Conservation (phyloP, 257 asterid genomes). For the Verbena officinalis region DNA sequence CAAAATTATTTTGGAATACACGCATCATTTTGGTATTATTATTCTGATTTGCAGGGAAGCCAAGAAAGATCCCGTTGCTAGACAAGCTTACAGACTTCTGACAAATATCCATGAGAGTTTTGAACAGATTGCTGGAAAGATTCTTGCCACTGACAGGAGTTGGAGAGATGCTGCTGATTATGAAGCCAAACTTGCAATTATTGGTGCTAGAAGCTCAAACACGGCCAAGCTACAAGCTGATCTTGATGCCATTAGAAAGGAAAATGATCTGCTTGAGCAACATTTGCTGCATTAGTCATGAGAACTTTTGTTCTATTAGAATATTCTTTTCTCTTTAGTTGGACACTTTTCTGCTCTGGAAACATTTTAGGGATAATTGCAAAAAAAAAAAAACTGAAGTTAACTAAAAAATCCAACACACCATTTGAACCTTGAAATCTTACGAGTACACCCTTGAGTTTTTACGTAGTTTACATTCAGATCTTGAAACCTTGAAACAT, state of each 20-base stretch:
- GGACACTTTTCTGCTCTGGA: no score
- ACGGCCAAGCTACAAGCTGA: constrained; percentile 63
- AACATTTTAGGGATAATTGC: no score
- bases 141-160: constrained; percentile 59
- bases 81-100: constrained; percentile 66
- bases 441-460: no score
- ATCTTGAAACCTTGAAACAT: no score
- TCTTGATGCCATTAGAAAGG: constrained; percentile 67
- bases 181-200: constrained; percentile 63
- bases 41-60: constrained; percentile 60
- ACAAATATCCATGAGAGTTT: constrained; percentile 67
- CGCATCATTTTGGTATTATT: background rate
- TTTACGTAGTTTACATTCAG: no score
- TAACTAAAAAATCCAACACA: no score
- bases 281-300: constrained; percentile 25
- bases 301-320: no score
- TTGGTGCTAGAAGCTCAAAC: constrained; percentile 54
- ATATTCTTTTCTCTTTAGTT: no score
- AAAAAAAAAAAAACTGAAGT: no score
- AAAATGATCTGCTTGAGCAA: constrained; percentile 66
- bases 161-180: constrained; percentile 63
- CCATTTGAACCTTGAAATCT: no score
- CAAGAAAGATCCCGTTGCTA: constrained; percentile 64
- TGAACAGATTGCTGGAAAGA: constrained; percentile 63
- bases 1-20: background rate